Base-by-base conservation (phyloP, 495 filamentous ascomycete species). In the Amphirosellinia nigrospora region DNA sequence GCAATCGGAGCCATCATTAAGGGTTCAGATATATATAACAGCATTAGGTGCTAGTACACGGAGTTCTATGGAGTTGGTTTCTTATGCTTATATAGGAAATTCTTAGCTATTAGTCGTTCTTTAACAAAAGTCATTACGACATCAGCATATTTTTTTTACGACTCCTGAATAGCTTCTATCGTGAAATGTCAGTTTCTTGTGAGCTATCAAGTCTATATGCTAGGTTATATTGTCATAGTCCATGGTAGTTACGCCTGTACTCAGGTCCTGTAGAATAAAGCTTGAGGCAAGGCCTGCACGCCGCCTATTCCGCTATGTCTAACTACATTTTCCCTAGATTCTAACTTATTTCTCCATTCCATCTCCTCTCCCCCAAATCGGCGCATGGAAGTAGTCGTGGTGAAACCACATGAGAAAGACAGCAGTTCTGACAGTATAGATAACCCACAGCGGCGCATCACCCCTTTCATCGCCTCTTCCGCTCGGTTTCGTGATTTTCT, bases 321-420 rank as follows among this genome's bases (percentile, higher is more conserved):
- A 19, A 19, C 2, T 55, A 34, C 30, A 19, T 28, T 55, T 28
- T 34, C 16, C 52, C 3, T 7, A 6, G 30, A 34, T 56, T 16
- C 4, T n/a, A 7, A 56, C 16, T n/a, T 16, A 56, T 36, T 56
- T 21, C 13, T 56, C 48, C 65, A 68, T 60, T 11, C 26, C 55
- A 45, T 61, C 55, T 21, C 55, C 55, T 50, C 52, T 48, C 23
- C 66, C 55, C 53, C 39, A 68, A 30, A 48, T 68, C 0, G 65
- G 38, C 4, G 64, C 50, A 58, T 58, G 64, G 4, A 67, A 43
- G 23, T 55, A 58, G 64, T 66, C 64, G 36, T 67, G 64, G 59
- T 58, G 39, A 58, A 67, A 58, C 64, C 48, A 67, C 64, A 56
- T 67, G 4, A 23, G 7, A 43, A 39, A 38, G 9, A 56, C 64